These are phyloP conservation scores for Neonectria magnoliae DNA, from an alignment of 2,329 filamentous ascomycete genomes.

Conservation along the genomic window DNA sequence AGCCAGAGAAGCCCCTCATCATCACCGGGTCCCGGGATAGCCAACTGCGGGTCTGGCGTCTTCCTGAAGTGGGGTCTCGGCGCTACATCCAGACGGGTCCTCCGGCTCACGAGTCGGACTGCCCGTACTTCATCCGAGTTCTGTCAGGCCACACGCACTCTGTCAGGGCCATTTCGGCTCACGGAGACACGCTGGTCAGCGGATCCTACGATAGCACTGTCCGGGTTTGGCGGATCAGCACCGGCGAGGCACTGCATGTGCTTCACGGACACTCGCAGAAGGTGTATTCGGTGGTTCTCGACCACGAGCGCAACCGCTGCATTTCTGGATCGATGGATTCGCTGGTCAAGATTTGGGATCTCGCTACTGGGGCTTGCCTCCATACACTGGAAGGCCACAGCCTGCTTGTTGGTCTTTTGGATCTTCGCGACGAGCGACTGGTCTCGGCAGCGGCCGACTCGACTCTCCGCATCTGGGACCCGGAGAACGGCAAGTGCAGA, in stretches of 20 bases:
- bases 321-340: conserved; percentile 99
- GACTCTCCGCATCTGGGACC: conserved; percentile 96
- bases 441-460: conserved; percentile 96
- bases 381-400: conserved; percentile 94
- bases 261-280: conserved; percentile 90
- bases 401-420: conserved; percentile 89
- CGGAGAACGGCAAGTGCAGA: conserved; percentile 89
- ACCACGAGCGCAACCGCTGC: conserved; percentile 90
- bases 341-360: conserved; percentile 95
- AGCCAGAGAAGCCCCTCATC: conserved; percentile 93
- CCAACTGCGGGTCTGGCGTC: conserved; percentile 91
- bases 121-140: conserved; percentile 92
- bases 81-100: conserved; percentile 83
- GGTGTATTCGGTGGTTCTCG: conserved; percentile 96
- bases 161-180: conserved; percentile 92
- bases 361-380: conserved; percentile 84
- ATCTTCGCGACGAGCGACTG: conserved; percentile 87
- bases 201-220: conserved; percentile 97
- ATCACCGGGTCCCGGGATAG: conserved; percentile 98
- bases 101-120: conserved; percentile 79
- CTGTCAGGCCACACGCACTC: conserved; percentile 90
- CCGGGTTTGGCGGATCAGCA: conserved; percentile 97
- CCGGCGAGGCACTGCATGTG: conserved; percentile 85
- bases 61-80: conserved; percentile 82
- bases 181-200: conserved; percentile 95